Evolutionary conservation across 2,329 filamentous ascomycete species (phyloP), one percentile per base, ranked within the genome.

Genomic region (Penicillium crustosum): DNA sequence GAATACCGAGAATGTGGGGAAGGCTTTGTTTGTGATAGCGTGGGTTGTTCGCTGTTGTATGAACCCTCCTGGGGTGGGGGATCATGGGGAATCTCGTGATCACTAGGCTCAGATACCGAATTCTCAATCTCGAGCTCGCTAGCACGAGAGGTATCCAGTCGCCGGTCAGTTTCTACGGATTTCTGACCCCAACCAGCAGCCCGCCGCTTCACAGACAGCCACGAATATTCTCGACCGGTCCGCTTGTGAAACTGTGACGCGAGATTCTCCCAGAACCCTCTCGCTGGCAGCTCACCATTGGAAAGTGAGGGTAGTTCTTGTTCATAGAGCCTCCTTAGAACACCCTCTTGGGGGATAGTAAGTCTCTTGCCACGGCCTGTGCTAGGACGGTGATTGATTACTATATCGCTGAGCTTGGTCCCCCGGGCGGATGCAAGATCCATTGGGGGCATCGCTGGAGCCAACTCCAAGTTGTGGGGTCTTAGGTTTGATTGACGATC

Each of bases 121-220:
- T n/a, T 9, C 21, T 43, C 23, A 21, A 5, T 6, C 12, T 9
- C 19, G 15, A 29, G 17, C 10, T 15, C 6, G 25, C 15, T 33
- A 9, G 13, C 53, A 8, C 8, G 8, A 17, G 45, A 36, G 6
- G 3, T 4, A 49, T 35, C 19, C 21, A 19, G 15, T 15, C 8
- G 25, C 4, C 5, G n/a, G 15, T 42, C 44, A 12, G 15, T 13
- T 45, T 27, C 17, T 12, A 13, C 12, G 8, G 41, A 36, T n/a
- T 25, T 36, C n/a, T 36, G 50, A 6, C 23, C 12, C 50, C 50
- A 53, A 25, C 38, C 21, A 2, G 39, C 43, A n/a, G 44, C 44
- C 42, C 36, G 43, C 9, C 55, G 36, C 15, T 48, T 57, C 17
- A 48, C 55, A 25, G 55, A 57, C 35, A 48, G 21, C 55, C 55